Percentiles rank a stretch among this genome's conserved stretches.
These are phyloP conservation scores for Yamadazyma philogaea DNA, from an alignment of 805 yeast species.

Conservation along the genomic window DNA sequence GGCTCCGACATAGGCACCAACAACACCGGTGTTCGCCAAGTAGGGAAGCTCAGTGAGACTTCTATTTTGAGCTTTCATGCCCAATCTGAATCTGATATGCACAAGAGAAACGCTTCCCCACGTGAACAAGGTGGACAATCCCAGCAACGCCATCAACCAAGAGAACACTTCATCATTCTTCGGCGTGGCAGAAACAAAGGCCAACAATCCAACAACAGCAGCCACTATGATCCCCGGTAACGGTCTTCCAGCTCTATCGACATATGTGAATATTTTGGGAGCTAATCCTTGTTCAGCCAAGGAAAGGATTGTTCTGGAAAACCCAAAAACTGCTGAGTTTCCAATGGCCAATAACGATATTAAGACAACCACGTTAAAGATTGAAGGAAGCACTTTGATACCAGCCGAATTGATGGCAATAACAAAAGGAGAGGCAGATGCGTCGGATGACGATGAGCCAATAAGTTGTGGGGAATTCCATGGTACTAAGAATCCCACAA, in stretches of 20 bases:
- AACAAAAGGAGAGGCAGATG: constrained; percentile 42
- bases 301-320: constrained; percentile 39
- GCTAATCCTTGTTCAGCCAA: constrained; percentile 42
- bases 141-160: constrained; percentile 34
- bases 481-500: constrained; percentile 40
- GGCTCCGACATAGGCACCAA: constrained; percentile 24
- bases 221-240: constrained; percentile 33
- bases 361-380: constrained; percentile 41
- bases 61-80: constrained; percentile 35
- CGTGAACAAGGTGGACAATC: constrained; percentile 34
- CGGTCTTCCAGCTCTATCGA: constrained; percentile 41
- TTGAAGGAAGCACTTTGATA: constrained; percentile 40
- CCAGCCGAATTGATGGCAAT: constrained; percentile 42
- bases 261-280: constrained; percentile 32
- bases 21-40: constrained; percentile 45
- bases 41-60: constrained; percentile 51
- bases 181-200: constrained; percentile 41
- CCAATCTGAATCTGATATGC: constrained; percentile 33
- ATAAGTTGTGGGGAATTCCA: constrained; percentile 25
- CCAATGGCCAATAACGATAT: constrained; percentile 42
- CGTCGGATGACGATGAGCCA: constrained; percentile 23
- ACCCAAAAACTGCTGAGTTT: constrained; percentile 43
- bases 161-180: constrained; percentile 33
- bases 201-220: constrained; percentile 35
- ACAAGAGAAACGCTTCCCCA: constrained; percentile 35